phyloP scores from a whole-genome alignment of 2,329 filamentous ascomycete species.

The Fusarium transvaalense region DNA sequence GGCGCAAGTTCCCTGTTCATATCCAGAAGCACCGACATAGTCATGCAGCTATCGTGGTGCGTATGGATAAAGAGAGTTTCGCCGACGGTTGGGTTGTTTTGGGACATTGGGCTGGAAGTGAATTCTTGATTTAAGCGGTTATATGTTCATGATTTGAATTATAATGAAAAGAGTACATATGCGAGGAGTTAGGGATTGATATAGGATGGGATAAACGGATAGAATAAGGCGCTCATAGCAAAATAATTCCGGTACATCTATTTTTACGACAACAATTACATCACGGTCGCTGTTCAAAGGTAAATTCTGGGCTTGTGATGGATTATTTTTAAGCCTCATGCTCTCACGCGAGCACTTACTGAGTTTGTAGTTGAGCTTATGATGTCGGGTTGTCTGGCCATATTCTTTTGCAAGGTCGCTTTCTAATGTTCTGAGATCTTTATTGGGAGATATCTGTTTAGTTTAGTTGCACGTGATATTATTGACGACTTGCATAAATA shows the following conservation, averaged over 20 bases:
- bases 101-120: constrained; percentile 82
- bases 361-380: background rate
- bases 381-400: background rate
- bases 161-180: constrained; percentile 7
- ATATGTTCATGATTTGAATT: background rate
- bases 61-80: constrained; percentile 75
- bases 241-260: background rate
- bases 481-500: background rate
- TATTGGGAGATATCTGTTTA: background rate
- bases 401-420: background rate
- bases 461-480: background rate
- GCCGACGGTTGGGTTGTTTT: constrained; percentile 83
- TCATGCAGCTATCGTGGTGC: constrained; percentile 91
- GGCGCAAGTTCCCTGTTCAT: constrained; percentile 76
- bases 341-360: background rate
- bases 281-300: background rate
- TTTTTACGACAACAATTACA: background rate
- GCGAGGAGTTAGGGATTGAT: constrained; percentile 24
- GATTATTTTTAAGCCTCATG: background rate
- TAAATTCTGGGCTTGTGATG: too few species aligned
- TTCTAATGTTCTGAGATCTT: background rate
- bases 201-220: constrained; percentile 1
- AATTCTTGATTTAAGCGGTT: constrained; percentile 65
- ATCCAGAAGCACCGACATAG: constrained; percentile 83
- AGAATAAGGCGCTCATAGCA: constrained; percentile 10